A percentile compares a stretch with the other conserved stretches of the same genome.
phyloP scores from a whole-genome alignment of 1,284 basidiomycete species.

The Laetiporus sulphureus region DNA sequence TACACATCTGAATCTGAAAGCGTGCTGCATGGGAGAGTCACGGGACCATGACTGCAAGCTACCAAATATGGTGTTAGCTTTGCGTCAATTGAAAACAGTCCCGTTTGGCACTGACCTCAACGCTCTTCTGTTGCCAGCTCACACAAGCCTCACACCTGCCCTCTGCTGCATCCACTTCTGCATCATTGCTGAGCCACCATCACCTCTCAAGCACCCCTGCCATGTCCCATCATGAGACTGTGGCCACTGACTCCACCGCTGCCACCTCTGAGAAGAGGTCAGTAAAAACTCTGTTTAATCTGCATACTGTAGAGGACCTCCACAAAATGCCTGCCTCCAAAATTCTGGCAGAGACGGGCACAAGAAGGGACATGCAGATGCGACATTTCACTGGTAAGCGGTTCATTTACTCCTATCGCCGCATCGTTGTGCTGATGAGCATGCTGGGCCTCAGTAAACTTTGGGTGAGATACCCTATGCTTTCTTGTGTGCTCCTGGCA shows the following conservation, averaged over 20 bases:
- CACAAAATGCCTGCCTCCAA: constrained; percentile 74
- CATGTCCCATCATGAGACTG: constrained; percentile 17
- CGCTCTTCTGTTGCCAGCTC: constrained; percentile 42
- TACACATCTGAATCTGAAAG: background rate
- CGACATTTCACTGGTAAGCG: constrained; percentile 83
- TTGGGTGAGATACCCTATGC: no score
- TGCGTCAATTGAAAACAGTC: constrained; percentile 25
- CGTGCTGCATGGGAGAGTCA: constrained; percentile 8
- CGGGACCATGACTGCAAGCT: constrained; percentile 20
- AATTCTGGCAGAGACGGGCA: constrained; percentile 71
- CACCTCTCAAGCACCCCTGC: constrained; percentile 17
- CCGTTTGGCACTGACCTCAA: constrained; percentile 41
- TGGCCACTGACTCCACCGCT: constrained; percentile 10
- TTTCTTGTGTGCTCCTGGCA: no score
- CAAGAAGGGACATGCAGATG: constrained; percentile 73
- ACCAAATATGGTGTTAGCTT: constrained; percentile 10
- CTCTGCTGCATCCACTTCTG: constrained; percentile 20
- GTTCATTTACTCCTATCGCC: constrained; percentile 7
- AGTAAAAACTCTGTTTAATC: constrained; percentile 47
- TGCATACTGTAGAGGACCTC: constrained; percentile 75
- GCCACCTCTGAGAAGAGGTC: constrained; percentile 21
- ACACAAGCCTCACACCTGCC: constrained; percentile 23
- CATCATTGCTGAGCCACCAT: constrained; percentile 16
- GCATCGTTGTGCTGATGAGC: constrained; percentile 3
- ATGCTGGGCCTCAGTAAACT: constrained; percentile 67